Percentiles rank a stretch among this genome's conserved stretches.
Conservation (phyloP, 495 filamentous ascomycete species). For the Podospora conica region DNA sequence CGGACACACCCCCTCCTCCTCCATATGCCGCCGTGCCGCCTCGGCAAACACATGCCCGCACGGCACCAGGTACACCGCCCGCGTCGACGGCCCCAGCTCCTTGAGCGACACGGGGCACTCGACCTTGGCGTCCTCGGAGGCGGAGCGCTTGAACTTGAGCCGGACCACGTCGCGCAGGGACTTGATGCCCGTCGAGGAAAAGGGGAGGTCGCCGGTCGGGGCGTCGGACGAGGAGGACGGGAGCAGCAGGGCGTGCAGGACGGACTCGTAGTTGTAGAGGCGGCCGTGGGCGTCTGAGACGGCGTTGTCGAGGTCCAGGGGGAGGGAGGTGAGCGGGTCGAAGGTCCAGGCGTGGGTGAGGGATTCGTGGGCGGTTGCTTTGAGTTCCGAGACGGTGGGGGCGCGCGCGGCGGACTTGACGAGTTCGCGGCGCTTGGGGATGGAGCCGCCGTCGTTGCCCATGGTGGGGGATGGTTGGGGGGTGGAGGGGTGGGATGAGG, state of each 20-base stretch:
- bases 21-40: slow-evolving; percentile 71
- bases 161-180: slow-evolving; percentile 83
- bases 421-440: slow-evolving; percentile 90
- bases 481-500: too few species aligned
- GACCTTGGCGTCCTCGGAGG: slow-evolving; percentile 44
- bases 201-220: slow-evolving; percentile 35
- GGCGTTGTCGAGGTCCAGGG: slow-evolving; percentile 58
- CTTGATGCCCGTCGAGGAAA: slow-evolving; percentile 62
- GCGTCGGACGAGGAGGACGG: slow-evolving; percentile 36
- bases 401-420: slow-evolving; percentile 80
- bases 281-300: slow-evolving; percentile 82
- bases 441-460: slow-evolving; percentile 91
- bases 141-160: slow-evolving; percentile 63
- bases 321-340: slow-evolving; percentile 77
- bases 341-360: slow-evolving; percentile 79
- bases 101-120: slow-evolving; percentile 87
- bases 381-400: slow-evolving; percentile 81
- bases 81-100: slow-evolving; percentile 70
- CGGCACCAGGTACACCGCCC: slow-evolving; percentile 83
- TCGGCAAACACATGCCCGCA: slow-evolving; percentile 95
- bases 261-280: slow-evolving; percentile 91
- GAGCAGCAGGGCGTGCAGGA: slow-evolving; percentile 74
- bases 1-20: slow-evolving; percentile 36
- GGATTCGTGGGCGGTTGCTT: slow-evolving; percentile 76
- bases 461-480: slow-evolving; percentile 40